A percentile compares a stretch with the other conserved stretches of the same genome.
These are phyloP conservation scores for Forsythia viridissima DNA, from an alignment of 257 asterid species.

Conservation along the genomic window DNA sequence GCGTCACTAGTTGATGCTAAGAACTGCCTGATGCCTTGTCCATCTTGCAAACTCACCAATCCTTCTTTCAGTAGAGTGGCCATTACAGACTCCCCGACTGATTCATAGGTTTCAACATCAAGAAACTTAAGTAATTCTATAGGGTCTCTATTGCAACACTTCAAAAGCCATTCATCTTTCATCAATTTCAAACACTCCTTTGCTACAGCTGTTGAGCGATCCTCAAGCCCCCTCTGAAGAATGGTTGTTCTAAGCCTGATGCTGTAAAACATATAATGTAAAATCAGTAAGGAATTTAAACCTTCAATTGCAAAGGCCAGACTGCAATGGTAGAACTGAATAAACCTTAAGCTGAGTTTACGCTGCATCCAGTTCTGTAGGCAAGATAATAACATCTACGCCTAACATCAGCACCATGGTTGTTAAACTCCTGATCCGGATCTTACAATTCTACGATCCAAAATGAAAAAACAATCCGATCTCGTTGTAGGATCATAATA, in stretches of 20 bases:
- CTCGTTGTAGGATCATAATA: no score
- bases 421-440: no score
- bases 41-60: slow-evolving; percentile 59
- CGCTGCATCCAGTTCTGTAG: slow-evolving; percentile 4
- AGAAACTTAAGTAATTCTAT: slow-evolving; percentile 74
- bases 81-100: slow-evolving; percentile 77
- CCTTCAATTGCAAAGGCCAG: not conserved
- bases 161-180: slow-evolving; percentile 91
- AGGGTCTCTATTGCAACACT: slow-evolving; percentile 77
- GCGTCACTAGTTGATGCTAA: slow-evolving; percentile 38
- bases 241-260: slow-evolving; percentile 83
- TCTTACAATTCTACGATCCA: no score
- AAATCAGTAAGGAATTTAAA: slow-evolving; percentile 23
- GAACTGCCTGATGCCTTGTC: slow-evolving; percentile 61
- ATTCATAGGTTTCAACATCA: slow-evolving; percentile 97
- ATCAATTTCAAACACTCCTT: slow-evolving; percentile 81
- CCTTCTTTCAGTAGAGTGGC: slow-evolving; percentile 66
- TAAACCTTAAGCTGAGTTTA: slow-evolving; percentile 1
- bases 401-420: not conserved
- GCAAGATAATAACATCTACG: not conserved
- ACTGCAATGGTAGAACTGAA: not conserved
- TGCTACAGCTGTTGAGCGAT: slow-evolving; percentile 74
- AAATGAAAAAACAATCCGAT: no score
- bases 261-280: slow-evolving; percentile 44
- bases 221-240: slow-evolving; percentile 93